Evolutionary conservation across 2,329 filamentous ascomycete genomes (phyloP).

Genomic region (Samsoniella hepiali): DNA sequence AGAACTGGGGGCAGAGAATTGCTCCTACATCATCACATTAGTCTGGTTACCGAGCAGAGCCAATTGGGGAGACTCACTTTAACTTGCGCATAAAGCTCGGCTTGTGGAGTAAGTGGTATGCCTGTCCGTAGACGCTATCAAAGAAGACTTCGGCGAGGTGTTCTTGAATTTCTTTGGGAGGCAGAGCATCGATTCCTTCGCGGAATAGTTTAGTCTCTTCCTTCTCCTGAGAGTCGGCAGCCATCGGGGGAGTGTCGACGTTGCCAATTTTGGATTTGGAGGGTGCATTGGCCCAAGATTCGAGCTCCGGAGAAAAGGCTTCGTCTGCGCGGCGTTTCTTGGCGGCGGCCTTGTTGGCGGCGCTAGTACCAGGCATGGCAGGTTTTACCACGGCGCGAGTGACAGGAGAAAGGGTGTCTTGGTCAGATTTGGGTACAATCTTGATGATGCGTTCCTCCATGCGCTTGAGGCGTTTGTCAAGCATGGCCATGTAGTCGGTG

Average conservation of each 20-base stretch:
- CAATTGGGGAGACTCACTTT: constrained; percentile 47
- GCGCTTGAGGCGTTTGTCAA: constrained; percentile 89
- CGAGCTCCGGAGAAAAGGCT: constrained; percentile 78
- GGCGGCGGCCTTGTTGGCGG: constrained; percentile 42
- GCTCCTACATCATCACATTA: constrained; percentile 27
- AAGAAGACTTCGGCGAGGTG: constrained; percentile 94
- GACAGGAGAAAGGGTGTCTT: constrained; percentile 63
- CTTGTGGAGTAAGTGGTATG: constrained; percentile 91
- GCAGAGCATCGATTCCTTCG: constrained; percentile 80
- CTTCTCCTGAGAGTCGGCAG: constrained; percentile 57
- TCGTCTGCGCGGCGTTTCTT: constrained; percentile 86
- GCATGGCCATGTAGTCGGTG: constrained; percentile 98
- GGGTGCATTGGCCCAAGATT: constrained; percentile 70
- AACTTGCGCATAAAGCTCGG: constrained; percentile 93
- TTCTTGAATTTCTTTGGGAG: constrained; percentile 83
- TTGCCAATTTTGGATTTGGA: constrained; percentile 46
- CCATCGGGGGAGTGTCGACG: constrained; percentile 44
- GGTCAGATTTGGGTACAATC: constrained; percentile 82
- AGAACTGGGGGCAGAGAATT: constrained; percentile 79
- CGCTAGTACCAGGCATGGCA: constrained; percentile 55
- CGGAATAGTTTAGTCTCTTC: constrained; percentile 75
- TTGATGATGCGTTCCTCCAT: constrained; percentile 99
- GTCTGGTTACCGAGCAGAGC: not conserved
- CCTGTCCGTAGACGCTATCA: constrained; percentile 91
- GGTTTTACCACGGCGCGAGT: constrained; percentile 84